Evolutionary conservation across 2,329 filamentous ascomycete genomes (phyloP).

Genomic region (Beauveria varroae): DNA sequence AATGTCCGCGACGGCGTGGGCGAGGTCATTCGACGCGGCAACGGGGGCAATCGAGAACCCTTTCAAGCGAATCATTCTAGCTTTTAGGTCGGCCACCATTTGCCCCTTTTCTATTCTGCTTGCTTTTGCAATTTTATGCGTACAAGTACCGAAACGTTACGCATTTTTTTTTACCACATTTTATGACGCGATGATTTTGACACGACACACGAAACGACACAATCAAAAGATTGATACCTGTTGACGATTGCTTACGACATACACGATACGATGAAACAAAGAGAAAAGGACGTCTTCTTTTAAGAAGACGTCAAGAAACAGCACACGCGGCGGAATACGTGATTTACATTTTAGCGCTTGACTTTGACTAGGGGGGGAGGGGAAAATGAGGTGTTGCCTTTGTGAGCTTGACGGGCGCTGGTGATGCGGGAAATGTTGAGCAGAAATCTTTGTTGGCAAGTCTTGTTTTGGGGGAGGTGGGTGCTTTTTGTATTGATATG

Average conservation of each 20-base stretch:
- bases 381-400: background rate
- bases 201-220: background rate
- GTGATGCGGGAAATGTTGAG: background rate
- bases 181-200: background rate
- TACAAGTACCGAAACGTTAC: background rate
- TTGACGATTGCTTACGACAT: constrained; percentile 3
- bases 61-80: background rate
- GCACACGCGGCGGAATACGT: background rate
- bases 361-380: background rate
- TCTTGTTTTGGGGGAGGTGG: background rate
- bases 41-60: constrained; percentile 11
- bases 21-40: constrained; percentile 43
- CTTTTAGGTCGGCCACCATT: background rate
- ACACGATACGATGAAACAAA: constrained; percentile 2
- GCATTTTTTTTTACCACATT: background rate
- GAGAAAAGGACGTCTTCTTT: background rate
- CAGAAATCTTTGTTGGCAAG: background rate
- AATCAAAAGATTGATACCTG: background rate
- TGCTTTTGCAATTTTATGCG: background rate
- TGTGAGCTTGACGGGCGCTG: background rate
- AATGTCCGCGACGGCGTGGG: constrained; percentile 52
- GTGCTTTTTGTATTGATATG: background rate
- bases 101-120: background rate
- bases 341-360: background rate
- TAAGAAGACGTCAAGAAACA: background rate